Base-by-base conservation (phyloP, 345 rosid genomes). In the Anastatica hierochuntica region DNA sequence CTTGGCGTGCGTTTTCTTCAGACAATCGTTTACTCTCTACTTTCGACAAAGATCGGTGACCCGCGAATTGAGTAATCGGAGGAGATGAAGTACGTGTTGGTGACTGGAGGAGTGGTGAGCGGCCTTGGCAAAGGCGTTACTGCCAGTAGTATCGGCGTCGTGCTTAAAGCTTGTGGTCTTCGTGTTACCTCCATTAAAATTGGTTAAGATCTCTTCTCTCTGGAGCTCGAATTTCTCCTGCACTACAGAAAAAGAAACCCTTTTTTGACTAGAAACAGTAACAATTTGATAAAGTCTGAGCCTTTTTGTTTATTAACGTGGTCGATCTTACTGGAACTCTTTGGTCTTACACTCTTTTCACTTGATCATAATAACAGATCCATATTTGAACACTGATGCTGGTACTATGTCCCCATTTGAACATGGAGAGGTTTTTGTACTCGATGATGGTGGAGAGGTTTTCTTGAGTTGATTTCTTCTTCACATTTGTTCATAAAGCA, bases 371-470 rank as follows among this genome's bases (percentile, higher is more conserved):
- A n/a, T n/a, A 62, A 62, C 79, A 90, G 97, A 90, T 74, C 97
- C 97, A 38, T 90, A 90, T 68, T 52, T 90, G 59, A 90, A 90
- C 63, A 86, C 82, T 43, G 97, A 90, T 71, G 96, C 97, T 58
- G 97, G 97, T 67, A 90, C 97, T 59, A 90, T 90, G 96, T 90
- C 97, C 43, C 97, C 97, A 14, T 90, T 90, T 44, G 97, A 90
- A 44, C 97, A 90, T 15, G 95, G 97, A 58, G 95, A 90, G 67
- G 97, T 90, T 67, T 90, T 90, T 75, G 97, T 90, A 49, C 88
- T 90, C 16, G 94, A 90, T 53, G 97, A 90, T 33, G 97, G 97
- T 14, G 97, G 97, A 73, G 97, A 90, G 97, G 97, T 86, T 69
- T 45, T 30, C 33, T 46, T 43, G n/a, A 7, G 39, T 43, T 43